phyloP scores from a whole-genome alignment of 306 rosid genomes.

The Pyrus bretschneideri region DNA sequence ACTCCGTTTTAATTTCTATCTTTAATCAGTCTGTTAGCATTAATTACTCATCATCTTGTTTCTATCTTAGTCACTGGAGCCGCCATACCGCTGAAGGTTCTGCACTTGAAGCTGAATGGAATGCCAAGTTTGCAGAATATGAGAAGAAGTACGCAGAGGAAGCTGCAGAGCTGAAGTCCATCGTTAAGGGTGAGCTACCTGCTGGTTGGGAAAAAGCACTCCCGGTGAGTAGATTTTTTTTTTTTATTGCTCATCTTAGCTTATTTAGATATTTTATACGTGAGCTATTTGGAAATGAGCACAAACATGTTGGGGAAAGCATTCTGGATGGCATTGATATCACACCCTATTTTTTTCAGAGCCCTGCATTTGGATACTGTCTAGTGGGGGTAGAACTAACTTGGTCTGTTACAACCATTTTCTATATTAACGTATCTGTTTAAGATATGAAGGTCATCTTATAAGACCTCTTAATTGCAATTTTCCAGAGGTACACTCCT shows the following conservation, averaged over 20 bases:
- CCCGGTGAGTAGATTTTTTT: conserved; percentile 51
- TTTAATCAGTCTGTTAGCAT: background rate
- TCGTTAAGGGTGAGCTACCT: conserved; percentile 65
- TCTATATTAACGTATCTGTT: background rate
- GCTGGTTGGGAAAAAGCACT: conserved; percentile 97
- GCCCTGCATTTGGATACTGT: background rate
- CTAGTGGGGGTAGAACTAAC: background rate
- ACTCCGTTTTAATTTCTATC: background rate
- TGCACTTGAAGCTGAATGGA: conserved; percentile 85
- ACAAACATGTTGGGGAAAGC: background rate
- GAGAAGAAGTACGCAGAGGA: conserved; percentile 88
- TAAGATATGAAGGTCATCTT: background rate
- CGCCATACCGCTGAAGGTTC: conserved; percentile 76
- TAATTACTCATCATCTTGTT: conserved; percentile 17
- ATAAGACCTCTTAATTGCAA: conserved; percentile 19
- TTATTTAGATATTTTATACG: background rate
- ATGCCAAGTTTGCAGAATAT: conserved; percentile 77
- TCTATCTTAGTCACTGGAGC: conserved; percentile 77
- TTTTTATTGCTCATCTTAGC: background rate
- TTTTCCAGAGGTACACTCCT: conserved; percentile 82
- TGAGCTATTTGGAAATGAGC: background rate
- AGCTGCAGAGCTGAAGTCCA: conserved; percentile 67
- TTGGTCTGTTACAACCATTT: background rate
- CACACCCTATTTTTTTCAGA: background rate
- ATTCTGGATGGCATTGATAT: background rate